Evolutionary conservation across 2,329 filamentous ascomycete species (phyloP).

Genomic region (Colletotrichum viniferum): DNA sequence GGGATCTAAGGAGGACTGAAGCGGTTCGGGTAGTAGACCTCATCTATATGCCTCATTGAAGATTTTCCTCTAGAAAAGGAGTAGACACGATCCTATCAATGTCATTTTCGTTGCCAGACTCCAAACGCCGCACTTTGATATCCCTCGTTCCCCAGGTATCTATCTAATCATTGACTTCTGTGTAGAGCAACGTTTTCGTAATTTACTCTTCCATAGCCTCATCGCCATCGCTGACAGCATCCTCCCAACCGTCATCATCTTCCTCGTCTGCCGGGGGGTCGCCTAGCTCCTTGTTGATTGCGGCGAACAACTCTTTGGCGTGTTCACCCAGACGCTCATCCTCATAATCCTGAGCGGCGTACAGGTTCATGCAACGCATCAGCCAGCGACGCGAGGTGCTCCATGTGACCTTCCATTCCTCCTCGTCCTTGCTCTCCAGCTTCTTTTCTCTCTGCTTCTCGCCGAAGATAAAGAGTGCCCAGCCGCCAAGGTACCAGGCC

Average conservation of each 20-base stretch:
- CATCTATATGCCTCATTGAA: neutral
- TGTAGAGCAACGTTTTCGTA: neutral
- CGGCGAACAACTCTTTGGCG: constrained; percentile 70
- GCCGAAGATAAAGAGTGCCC: constrained; percentile 83
- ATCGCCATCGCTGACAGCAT: constrained; percentile 48
- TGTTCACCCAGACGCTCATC: constrained; percentile 80
- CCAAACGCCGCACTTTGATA: constrained; percentile 5
- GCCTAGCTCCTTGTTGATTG: constrained; percentile 68
- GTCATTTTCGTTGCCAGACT: neutral
- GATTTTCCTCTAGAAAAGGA: neutral
- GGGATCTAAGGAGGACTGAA: neutral
- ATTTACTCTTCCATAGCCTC: constrained; percentile 55
- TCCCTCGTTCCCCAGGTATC: neutral
- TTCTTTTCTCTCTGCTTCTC: constrained; percentile 62
- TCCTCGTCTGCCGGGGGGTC: constrained; percentile 59
- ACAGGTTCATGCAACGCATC: constrained; percentile 80
- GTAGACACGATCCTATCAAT: neutral
- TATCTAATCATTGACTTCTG: neutral
- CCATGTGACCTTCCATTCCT: constrained; percentile 67
- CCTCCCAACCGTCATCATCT: constrained; percentile 54
- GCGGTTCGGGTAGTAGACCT: neutral
- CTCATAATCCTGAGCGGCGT: constrained; percentile 79
- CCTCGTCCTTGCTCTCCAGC: constrained; percentile 37
- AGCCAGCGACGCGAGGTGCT: constrained; percentile 83
- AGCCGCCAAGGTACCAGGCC: constrained; percentile 95